Conservation (phyloP, 1,284 basidiomycete species). For the Microbotryum scabiosae region DNA sequence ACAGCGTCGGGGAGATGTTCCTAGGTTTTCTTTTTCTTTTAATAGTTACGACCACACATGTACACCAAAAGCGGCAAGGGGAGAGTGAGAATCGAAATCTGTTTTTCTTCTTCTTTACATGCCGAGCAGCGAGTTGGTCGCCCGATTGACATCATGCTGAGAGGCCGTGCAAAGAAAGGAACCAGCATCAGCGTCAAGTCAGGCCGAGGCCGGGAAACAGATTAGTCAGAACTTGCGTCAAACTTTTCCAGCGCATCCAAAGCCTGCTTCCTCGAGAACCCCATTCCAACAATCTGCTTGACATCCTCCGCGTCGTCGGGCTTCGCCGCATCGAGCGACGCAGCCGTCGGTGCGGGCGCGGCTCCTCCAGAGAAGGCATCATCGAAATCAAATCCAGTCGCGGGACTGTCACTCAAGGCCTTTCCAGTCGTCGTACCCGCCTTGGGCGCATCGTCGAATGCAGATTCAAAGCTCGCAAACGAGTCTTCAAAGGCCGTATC, state of each 20-base stretch:
- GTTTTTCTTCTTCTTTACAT: too few species aligned
- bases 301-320: slow-evolving; percentile 69
- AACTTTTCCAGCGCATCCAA: slow-evolving; percentile 62
- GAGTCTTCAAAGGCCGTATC: slow-evolving; percentile 22
- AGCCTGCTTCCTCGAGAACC: slow-evolving; percentile 68
- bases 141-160: too few species aligned
- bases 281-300: slow-evolving; percentile 68
- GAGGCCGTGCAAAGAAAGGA: too few species aligned
- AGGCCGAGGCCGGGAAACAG: too few species aligned
- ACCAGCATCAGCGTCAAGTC: too few species aligned
- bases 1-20: too few species aligned
- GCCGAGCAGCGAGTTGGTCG: too few species aligned
- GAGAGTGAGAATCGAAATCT: too few species aligned
- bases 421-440: slow-evolving; percentile 4
- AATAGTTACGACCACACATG: too few species aligned
- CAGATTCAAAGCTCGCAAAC: slow-evolving; percentile 10
- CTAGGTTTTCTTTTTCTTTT: too few species aligned
- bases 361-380: background rate
- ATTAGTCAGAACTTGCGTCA: slow-evolving; percentile 35
- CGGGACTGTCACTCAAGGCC: background rate
- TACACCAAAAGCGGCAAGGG: too few species aligned
- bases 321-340: background rate
- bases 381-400: background rate
- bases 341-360: background rate
- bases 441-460: slow-evolving; percentile 20